Percentiles rank a stretch among this genome's conserved stretches.
Evolutionary conservation across 805 yeast genomes (phyloP).

Genomic region (Huiozyma sinensis): DNA sequence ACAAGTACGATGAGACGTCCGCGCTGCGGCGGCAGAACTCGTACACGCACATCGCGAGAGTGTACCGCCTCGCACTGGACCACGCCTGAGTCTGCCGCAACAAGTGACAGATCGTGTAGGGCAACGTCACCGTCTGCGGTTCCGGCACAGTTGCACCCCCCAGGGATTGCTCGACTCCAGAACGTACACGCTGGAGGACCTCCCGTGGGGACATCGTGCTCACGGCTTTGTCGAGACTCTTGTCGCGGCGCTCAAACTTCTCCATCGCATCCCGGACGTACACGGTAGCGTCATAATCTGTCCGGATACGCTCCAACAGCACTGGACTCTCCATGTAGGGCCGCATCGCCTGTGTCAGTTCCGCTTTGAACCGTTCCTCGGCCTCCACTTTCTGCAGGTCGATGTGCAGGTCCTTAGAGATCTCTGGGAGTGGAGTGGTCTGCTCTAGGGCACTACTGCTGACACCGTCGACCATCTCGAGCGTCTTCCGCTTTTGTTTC

Average conservation of each 20-base stretch:
- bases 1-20: slow-evolving; percentile 21
- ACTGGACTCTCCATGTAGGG: slow-evolving; percentile 9
- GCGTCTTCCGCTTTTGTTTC: neutral
- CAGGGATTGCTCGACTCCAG: slow-evolving; percentile 3
- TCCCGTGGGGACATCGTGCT: slow-evolving; percentile 6
- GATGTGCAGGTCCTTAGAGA: neutral
- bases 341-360: slow-evolving; percentile 14
- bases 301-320: slow-evolving; percentile 7
- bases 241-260: slow-evolving; percentile 9
- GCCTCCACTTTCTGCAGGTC: slow-evolving; percentile 7
- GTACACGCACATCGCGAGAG: slow-evolving; percentile 18
- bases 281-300: slow-evolving; percentile 19
- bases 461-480: neutral
- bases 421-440: neutral
- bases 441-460: no score
- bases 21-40: slow-evolving; percentile 18
- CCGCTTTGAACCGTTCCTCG: slow-evolving; percentile 15
- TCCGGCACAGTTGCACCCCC: slow-evolving; percentile 14
- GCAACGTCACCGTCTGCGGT: slow-evolving; percentile 21
- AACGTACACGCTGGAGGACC: slow-evolving; percentile 9
- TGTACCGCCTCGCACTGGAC: slow-evolving; percentile 19
- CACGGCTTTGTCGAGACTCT: slow-evolving; percentile 5
- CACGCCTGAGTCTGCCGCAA: slow-evolving; percentile 9
- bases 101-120: slow-evolving; percentile 15
- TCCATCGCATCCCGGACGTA: slow-evolving; percentile 8